Base-by-base conservation (phyloP, 2,329 filamentous ascomycete genomes). In the Paradendryphiella salina region DNA sequence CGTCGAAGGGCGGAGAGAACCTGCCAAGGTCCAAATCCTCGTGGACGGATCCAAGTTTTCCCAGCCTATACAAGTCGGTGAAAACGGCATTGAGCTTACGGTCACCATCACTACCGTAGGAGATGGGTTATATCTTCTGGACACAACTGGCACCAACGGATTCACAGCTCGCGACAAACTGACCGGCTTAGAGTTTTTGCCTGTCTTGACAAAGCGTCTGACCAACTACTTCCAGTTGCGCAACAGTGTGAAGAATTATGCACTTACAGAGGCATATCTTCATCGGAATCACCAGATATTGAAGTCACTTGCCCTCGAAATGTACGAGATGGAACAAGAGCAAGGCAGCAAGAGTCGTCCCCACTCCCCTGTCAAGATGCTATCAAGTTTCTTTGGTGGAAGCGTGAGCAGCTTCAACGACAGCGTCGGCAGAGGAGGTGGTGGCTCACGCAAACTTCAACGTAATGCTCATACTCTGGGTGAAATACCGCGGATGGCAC, bases 321-420 rank as follows among this genome's bases (percentile, higher is more conserved):
- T 83, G 26, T 82, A 86, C 33, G 79, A 82, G 0, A 84, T 53
- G 86, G 64, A 88, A 84, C 69, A 68, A 6, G 63, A 61, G 15
- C 61, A 63, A 33, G 73, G 74, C 20, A 60, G 59, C n/a, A 85
- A 85, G 0, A 89, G 89, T 66, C 81, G 93, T 8, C 85, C 85
- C 4, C 83, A 87, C n/a, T 96, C 92, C 0, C 92, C 93, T 0
- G 89, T 95, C 39, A 97, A 96, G 71, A 80, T 96, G 65, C 79
- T 97, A 13, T 95, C 92, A 0, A 96, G 82, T 65, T 83, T 96
- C 46, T 84, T 95, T 63, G 82, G 84, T 28, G 83, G 84, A 18
- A 82, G 80, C 48, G 80, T 74, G 14, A 72, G 79, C 28, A 79
- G 77, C 37, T 37, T 49, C 14, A 43, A 28, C 20, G 46, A 34